A percentile compares a stretch with the other conserved stretches of the same genome.
Evolutionary conservation across 257 asterid genomes (phyloP).

Genomic region (Scutellaria barbata): DNA sequence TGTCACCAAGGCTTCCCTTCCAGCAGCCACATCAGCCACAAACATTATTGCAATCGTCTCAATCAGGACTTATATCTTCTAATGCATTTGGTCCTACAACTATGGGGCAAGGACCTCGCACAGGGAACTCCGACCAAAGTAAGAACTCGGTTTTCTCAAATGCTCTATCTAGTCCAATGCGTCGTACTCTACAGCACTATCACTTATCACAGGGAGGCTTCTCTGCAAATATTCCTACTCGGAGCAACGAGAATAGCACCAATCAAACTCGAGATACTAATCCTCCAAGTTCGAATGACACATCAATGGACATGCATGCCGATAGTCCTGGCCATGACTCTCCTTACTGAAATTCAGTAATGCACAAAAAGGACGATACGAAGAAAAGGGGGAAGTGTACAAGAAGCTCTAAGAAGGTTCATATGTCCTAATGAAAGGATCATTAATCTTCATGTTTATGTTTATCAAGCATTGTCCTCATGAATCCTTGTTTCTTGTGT

Average conservation of each 20-base stretch:
- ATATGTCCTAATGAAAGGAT: conserved; percentile 24
- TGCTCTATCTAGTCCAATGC: conserved; percentile 71
- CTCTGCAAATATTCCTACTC: conserved; percentile 39
- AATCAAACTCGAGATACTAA: conserved; percentile 48
- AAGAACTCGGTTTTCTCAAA: conserved; percentile 61
- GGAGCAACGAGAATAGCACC: conserved; percentile 44
- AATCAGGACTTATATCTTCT: conserved; percentile 48
- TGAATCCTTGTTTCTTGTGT: conserved; percentile 12
- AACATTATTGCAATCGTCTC: conserved; percentile 38
- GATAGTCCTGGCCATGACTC: conserved; percentile 69
- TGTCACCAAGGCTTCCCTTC: conserved; percentile 50
- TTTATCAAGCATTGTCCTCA: conserved; percentile 22
- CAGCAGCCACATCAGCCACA: conserved; percentile 54
- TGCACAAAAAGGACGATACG: neutral
- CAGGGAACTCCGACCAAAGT: conserved; percentile 47
- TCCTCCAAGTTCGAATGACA: conserved; percentile 54
- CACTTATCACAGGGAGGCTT: conserved; percentile 54
- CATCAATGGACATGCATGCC: conserved; percentile 70
- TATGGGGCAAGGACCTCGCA: conserved; percentile 51
- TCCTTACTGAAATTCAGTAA: conserved; percentile 40
- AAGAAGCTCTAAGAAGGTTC: conserved; percentile 25
- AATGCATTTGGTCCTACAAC: conserved; percentile 50
- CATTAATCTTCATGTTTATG: conserved; percentile 25
- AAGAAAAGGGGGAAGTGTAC: conserved; percentile 8
- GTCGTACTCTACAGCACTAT: conserved; percentile 62